Conservation (phyloP, 257 asterid genomes). For the Anisodus tanguticus region DNA sequence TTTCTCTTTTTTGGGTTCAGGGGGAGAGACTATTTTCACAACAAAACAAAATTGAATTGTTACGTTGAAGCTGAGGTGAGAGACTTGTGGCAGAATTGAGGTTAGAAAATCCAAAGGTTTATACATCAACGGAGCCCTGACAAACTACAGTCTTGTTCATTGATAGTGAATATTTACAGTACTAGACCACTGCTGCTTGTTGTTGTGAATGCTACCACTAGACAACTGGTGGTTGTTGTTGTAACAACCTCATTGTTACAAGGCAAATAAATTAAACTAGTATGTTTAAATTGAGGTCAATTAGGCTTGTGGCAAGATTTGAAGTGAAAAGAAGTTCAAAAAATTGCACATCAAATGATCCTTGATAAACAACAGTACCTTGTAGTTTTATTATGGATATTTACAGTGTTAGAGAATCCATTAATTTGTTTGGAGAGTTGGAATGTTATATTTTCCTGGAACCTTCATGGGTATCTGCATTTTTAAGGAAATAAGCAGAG, state of each 20-base stretch:
- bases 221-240: too few relatives aligned
- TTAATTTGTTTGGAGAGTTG: too few relatives aligned
- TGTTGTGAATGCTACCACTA: too few relatives aligned
- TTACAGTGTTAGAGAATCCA: neutral
- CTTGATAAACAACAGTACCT: neutral
- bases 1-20: neutral
- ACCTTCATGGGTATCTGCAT: too few relatives aligned
- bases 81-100: neutral
- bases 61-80: neutral
- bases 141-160: too few relatives aligned
- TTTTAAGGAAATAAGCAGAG: too few relatives aligned
- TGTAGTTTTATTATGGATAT: neutral
- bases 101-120: neutral
- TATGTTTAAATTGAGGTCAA: neutral
- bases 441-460: too few relatives aligned
- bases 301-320: neutral
- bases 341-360: neutral
- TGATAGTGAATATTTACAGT: too few relatives aligned
- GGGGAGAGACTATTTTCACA: neutral
- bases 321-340: neutral
- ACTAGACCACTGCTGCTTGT: neutral
- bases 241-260: too few relatives aligned
- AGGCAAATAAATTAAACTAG: too few relatives aligned
- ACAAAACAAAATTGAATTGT: neutral
- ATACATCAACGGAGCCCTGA: neutral